Base-by-base conservation (phyloP, 495 filamentous ascomycete genomes). In the Durotheca rogersii region DNA sequence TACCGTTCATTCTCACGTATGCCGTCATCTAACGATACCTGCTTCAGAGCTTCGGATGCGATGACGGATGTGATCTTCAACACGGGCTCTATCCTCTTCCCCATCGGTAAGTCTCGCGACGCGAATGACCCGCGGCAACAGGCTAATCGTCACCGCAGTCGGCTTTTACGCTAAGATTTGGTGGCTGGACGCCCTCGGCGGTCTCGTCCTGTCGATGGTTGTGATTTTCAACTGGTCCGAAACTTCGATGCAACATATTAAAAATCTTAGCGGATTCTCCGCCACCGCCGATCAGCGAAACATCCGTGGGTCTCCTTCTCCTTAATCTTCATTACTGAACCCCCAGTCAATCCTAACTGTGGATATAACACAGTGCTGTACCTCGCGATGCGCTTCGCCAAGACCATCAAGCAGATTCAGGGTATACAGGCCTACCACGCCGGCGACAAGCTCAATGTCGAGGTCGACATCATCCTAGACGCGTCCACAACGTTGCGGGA, bases 301-400 rank as follows among this genome's bases (percentile, higher is more conserved):
- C 60, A 80, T 95, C 14, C 71, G 72, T 73, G 40, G 51, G 70
- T 56, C 16, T 33, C 19, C 10, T 18, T 10, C 27, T 17, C 17
- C 30, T 31, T 38, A 11, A 5, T 29, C 31, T 6, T 42, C 19
- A 11, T 23, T 31, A 23, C 45, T 17, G 14, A 29, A 33, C 14
- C 17, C 9, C 9, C 6, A 18, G 3, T 6, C 6, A 29, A n/a
- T 21, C 32, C 45, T 62, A 47, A 56, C 23, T 16, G 7, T 35
- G 23, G n/a, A n/a, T n/a, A n/a, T n/a, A n/a, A n/a, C n/a, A 29
- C 27, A 74, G 72, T 96, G 6, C 75, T 96, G 0, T 96, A 96
- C 69, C 77, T 94, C 49, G 91, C 89, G 1, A 95, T 96, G 90
- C 82, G 91, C 1, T 96, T 96, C 61, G 91, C 90, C 15, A 88